phyloP scores from a whole-genome alignment of 2,329 filamentous ascomycete species.

The Trichoderma polysporum region DNA sequence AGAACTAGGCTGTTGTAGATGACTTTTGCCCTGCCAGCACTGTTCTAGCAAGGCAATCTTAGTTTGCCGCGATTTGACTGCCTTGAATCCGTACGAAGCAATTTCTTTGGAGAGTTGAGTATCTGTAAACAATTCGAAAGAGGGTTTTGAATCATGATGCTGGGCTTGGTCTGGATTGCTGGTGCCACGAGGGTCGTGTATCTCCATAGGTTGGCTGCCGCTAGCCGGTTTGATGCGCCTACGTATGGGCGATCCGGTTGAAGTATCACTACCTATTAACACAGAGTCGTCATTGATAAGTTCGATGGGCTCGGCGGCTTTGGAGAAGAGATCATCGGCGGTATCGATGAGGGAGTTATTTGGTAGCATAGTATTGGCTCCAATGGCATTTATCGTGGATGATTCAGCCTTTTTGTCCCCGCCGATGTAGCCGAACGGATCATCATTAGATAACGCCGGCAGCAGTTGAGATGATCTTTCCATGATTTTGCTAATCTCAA shows the following conservation, averaged over 20 bases:
- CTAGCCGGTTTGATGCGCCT: not conserved
- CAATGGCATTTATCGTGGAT: not conserved
- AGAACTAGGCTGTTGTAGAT: conserved; percentile 24
- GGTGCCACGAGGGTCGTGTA: no score
- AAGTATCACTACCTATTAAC: conserved; percentile 28
- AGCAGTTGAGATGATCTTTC: conserved; percentile 39
- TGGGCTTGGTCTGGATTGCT: not conserved
- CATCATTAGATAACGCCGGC: conserved; percentile 26
- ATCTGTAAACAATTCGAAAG: conserved; percentile 62
- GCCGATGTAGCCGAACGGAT: conserved; percentile 42
- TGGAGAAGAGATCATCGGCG: conserved; percentile 27
- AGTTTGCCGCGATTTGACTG: conserved; percentile 63
- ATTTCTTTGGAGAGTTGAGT: conserved; percentile 62
- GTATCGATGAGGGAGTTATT: conserved; percentile 28
- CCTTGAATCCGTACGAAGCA: conserved; percentile 68
- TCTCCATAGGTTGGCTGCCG: not conserved
- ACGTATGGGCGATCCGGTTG: conserved; percentile 18
- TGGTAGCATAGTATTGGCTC: not conserved
- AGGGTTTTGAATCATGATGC: conserved; percentile 41
- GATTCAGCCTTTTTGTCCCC: not conserved
- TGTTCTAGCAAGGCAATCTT: conserved; percentile 70
- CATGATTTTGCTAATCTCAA: conserved; percentile 61
- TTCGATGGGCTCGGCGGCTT: not conserved
- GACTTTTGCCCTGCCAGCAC: conserved; percentile 66
- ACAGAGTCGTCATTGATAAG: conserved; percentile 20